Evolutionary conservation across 1,284 basidiomycete species (phyloP).

Genomic region (Boletus mariae): DNA sequence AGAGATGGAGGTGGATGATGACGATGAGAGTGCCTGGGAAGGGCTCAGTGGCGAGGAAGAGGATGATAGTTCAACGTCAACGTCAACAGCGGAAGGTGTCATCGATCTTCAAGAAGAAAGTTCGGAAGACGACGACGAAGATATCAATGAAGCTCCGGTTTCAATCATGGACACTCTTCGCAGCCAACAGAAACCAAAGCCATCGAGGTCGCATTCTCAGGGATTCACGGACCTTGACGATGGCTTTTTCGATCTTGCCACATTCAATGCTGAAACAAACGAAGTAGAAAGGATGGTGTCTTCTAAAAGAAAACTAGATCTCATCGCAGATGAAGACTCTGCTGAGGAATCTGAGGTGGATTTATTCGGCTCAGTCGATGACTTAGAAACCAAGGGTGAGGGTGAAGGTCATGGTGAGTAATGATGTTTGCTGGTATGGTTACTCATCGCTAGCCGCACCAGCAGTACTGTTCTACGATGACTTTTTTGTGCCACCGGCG

Average conservation of each 20-base stretch:
- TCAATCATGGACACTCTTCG: slow-evolving; percentile 33
- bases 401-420: slow-evolving; percentile 43
- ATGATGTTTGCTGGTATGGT: neutral
- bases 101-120: slow-evolving; percentile 47
- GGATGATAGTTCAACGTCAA: slow-evolving; percentile 30
- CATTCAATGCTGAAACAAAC: slow-evolving; percentile 88
- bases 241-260: slow-evolving; percentile 86
- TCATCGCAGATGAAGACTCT: slow-evolving; percentile 49
- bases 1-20: slow-evolving; percentile 29
- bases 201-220: slow-evolving; percentile 23
- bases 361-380: slow-evolving; percentile 66
- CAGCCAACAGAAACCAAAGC: slow-evolving; percentile 17
- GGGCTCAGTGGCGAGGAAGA: slow-evolving; percentile 35
- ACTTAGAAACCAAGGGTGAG: slow-evolving; percentile 35
- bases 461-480: slow-evolving; percentile 61
- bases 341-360: slow-evolving; percentile 57
- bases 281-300: slow-evolving; percentile 68
- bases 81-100: slow-evolving; percentile 34
- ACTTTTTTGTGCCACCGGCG: slow-evolving; percentile 67
- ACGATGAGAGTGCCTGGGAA: slow-evolving; percentile 27
- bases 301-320: slow-evolving; percentile 59
- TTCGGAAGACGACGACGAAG: slow-evolving; percentile 39
- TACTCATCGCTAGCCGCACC: slow-evolving; percentile 1
- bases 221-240: slow-evolving; percentile 78
- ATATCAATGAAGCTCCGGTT: slow-evolving; percentile 16